A percentile compares a stretch with the other conserved stretches of the same genome.
Conservation (phyloP, 1,284 basidiomycete species). For the Kalmanozyma brasiliensis region DNA sequence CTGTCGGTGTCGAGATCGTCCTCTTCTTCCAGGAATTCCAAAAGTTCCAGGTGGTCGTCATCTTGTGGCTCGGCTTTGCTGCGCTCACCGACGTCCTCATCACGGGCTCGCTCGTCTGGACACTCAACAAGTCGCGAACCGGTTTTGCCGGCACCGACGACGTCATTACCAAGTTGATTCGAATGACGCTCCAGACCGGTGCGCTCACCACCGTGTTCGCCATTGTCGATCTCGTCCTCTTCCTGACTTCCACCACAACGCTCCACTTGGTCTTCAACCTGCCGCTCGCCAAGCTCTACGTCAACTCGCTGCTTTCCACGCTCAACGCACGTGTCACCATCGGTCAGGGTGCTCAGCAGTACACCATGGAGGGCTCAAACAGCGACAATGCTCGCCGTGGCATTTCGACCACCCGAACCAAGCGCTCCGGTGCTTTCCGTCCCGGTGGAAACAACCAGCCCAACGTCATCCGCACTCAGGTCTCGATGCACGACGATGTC, state of each 20-base stretch:
- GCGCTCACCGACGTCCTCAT: slow-evolving; percentile 59
- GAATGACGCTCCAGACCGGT: slow-evolving; percentile 62
- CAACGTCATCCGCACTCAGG: slow-evolving; percentile 43
- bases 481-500: slow-evolving; percentile 34
- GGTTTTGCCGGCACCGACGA: slow-evolving; percentile 64
- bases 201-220: slow-evolving; percentile 57
- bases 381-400: slow-evolving; percentile 46
- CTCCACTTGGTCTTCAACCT: slow-evolving; percentile 63
- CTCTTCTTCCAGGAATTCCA: slow-evolving; percentile 53
- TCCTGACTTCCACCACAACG: slow-evolving; percentile 54
- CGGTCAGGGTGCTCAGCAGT: slow-evolving; percentile 23
- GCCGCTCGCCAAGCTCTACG: slow-evolving; percentile 63
- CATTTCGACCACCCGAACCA: slow-evolving; percentile 26
- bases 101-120: slow-evolving; percentile 55
- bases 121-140: slow-evolving; percentile 59
- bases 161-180: slow-evolving; percentile 61
- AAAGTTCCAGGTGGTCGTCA: slow-evolving; percentile 62
- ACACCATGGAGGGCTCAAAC: slow-evolving; percentile 48
- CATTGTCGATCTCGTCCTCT: slow-evolving; percentile 58
- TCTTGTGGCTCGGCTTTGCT: slow-evolving; percentile 60
- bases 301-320: slow-evolving; percentile 64
- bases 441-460: slow-evolving; percentile 42
- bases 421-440: slow-evolving; percentile 41
- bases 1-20: slow-evolving; percentile 59
- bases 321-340: slow-evolving; percentile 59